Percentiles rank a stretch among this genome's conserved stretches.
Evolutionary conservation across 2,329 filamentous ascomycete genomes (phyloP).

Genomic region (Microsporum audouinii): DNA sequence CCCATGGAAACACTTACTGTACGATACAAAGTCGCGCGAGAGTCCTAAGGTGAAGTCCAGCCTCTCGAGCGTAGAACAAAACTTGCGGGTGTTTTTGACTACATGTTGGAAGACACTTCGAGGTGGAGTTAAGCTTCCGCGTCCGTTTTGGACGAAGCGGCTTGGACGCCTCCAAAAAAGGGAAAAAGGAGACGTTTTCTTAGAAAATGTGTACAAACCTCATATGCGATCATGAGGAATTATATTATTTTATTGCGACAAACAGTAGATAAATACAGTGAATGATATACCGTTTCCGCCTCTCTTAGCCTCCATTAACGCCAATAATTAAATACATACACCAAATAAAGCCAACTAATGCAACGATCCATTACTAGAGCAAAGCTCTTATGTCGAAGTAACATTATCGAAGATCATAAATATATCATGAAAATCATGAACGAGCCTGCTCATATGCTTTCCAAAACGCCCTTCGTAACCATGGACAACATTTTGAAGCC

Average conservation of each 20-base stretch:
- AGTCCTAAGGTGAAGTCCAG: background rate
- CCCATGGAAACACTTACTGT: no score
- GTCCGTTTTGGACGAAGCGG: background rate
- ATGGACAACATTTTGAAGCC: constrained; percentile 67
- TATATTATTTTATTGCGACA: background rate
- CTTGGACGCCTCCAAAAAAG: background rate
- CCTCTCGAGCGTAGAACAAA: background rate
- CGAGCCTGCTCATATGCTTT: constrained; percentile 1
- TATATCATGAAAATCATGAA: background rate
- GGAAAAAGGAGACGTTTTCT: background rate
- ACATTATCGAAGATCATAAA: background rate
- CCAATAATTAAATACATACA: background rate
- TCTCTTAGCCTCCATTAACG: background rate
- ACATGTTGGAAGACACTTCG: background rate
- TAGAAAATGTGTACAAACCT: background rate
- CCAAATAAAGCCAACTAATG: background rate
- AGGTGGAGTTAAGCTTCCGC: background rate
- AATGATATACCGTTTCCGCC: background rate
- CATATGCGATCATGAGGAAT: background rate
- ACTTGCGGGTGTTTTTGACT: background rate
- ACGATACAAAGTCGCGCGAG: no score
- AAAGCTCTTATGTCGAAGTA: background rate
- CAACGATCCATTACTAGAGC: background rate
- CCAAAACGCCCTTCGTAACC: constrained; percentile 56
- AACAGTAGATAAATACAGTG: background rate